Evolutionary conservation across 164 flowering plant genomes (phyloP).

Genomic region (Macadamia tetraphylla): DNA sequence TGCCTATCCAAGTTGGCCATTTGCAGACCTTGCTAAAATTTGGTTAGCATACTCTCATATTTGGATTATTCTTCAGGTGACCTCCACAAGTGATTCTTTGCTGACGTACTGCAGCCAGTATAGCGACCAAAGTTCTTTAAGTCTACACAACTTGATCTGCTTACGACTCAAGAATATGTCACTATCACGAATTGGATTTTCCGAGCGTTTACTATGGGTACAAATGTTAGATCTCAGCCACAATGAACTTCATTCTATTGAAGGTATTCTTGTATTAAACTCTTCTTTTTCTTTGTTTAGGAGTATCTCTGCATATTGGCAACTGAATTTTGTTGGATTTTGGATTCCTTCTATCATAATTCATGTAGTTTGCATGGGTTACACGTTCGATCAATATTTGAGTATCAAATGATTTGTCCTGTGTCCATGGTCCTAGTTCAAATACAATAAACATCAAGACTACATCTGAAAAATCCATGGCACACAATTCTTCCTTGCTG

Average conservation of each 20-base stretch:
- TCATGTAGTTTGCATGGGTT: too few species aligned
- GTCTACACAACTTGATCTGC: constrained; percentile 23
- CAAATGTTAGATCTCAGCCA: constrained; percentile 88
- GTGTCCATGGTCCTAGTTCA: too few species aligned
- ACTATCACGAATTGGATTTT: constrained; percentile 58
- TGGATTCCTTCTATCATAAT: too few species aligned
- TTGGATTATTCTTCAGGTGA: constrained; percentile 40
- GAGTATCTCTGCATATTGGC: too few species aligned
- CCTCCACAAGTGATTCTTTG: constrained; percentile 44
- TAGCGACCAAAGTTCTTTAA: constrained; percentile 19
- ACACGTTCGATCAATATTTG: too few species aligned
- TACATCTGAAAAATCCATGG: too few species aligned
- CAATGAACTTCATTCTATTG: constrained; percentile 70
- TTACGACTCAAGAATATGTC: constrained; percentile 60
- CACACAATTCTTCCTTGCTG: too few species aligned
- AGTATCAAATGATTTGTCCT: too few species aligned
- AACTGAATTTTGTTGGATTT: too few species aligned
- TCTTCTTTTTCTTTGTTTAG: too few species aligned
- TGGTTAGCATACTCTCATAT: constrained; percentile 1
- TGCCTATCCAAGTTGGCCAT: background rate
- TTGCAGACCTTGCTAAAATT: background rate
- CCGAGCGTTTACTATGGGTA: constrained; percentile 73
- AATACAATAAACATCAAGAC: too few species aligned
- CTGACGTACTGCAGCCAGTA: constrained; percentile 43
- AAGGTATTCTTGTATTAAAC: constrained; percentile 44